phyloP scores from a whole-genome alignment of 768 basidiomycete species.

The Agrocybe pediades region DNA sequence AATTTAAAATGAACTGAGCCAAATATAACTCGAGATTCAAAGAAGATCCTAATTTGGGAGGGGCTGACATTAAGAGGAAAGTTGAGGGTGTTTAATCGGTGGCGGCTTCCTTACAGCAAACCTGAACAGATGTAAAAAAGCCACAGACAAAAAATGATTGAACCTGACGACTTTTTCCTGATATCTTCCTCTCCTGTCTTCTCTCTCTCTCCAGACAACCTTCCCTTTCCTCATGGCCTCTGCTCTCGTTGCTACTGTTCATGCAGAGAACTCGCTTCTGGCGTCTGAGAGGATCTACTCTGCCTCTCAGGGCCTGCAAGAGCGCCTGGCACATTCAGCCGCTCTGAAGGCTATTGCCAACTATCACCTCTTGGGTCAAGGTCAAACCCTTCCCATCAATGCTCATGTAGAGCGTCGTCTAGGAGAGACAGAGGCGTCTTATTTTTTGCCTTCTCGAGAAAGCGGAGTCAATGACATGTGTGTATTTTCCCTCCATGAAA shows the following conservation, averaged over 20 bases:
- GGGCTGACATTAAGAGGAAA: too few species aligned
- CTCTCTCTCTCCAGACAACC: background rate
- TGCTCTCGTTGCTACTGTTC: background rate
- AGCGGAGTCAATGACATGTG: slow-evolving; percentile 89
- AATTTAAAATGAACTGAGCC: background rate
- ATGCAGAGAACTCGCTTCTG: background rate
- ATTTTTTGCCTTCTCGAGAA: slow-evolving; percentile 78
- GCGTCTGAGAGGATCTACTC: background rate
- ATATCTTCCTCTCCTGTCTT: background rate
- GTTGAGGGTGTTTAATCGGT: too few species aligned
- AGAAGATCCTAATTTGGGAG: too few species aligned
- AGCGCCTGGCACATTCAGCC: background rate
- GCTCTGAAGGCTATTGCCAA: slow-evolving; percentile 1
- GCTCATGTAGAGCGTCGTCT: slow-evolving; percentile 50
- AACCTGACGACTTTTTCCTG: too few species aligned
- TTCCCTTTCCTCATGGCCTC: background rate
- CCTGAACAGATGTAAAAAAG: too few species aligned
- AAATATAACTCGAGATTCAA: too few species aligned
- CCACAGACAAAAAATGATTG: too few species aligned
- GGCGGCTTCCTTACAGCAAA: too few species aligned
- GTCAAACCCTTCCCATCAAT: background rate
- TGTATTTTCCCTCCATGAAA: slow-evolving; percentile 19
- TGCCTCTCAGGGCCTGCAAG: background rate
- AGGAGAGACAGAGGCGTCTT: slow-evolving; percentile 78
- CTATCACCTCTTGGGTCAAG: background rate